These are phyloP conservation scores for Raphanus sativus DNA, from an alignment of 345 rosid genomes.

Conservation along the genomic window DNA sequence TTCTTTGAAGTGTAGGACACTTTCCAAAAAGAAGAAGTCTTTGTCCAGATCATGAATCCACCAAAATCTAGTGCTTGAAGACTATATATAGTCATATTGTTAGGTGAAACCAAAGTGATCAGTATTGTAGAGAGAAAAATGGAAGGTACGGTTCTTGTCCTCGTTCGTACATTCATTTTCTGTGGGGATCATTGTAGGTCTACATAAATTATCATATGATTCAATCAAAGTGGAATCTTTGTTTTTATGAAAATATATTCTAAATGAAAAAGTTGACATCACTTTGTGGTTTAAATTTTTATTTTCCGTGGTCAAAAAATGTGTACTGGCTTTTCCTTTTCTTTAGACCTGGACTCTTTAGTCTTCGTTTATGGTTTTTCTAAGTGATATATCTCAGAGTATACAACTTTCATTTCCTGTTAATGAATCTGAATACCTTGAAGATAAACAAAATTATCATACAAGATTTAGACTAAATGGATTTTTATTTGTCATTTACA, in stretches of 20 bases:
- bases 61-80: background rate
- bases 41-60: background rate
- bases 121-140: background rate
- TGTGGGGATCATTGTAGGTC: background rate
- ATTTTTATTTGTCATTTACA: too few relatives aligned
- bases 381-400: too few relatives aligned
- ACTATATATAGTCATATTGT: slow-evolving; percentile 5
- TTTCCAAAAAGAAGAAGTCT: background rate
- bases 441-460: background rate
- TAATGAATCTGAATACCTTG: background rate
- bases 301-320: slow-evolving; percentile 29
- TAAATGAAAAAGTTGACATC: background rate
- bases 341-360: slow-evolving; percentile 8
- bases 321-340: slow-evolving; percentile 21
- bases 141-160: slow-evolving; percentile 38
- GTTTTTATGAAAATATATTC: background rate
- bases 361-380: slow-evolving; percentile 18
- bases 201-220: background rate
- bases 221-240: slow-evolving; percentile 19
- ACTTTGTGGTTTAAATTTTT: background rate
- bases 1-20: background rate
- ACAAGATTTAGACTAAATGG: too few relatives aligned
- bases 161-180: slow-evolving; percentile 19
- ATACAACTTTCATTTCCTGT: background rate
- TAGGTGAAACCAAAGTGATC: slow-evolving; percentile 28